phyloP scores from a whole-genome alignment of 495 filamentous ascomycete species.

The Platismatia glauca region DNA sequence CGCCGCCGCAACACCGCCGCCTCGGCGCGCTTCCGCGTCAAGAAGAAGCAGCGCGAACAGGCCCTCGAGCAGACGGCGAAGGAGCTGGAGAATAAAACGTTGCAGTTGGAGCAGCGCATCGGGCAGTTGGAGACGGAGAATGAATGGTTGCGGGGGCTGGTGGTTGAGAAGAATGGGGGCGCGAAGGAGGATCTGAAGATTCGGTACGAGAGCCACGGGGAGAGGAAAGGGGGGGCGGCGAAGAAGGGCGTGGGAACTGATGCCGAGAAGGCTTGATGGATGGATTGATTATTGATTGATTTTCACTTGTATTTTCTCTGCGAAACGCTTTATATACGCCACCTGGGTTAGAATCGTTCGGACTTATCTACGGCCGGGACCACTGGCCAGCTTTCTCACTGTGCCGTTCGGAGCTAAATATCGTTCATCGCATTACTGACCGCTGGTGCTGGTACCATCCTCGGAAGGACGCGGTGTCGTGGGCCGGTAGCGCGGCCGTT shows the following conservation, averaged over 20 bases:
- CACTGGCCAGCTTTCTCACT: too few relatives aligned
- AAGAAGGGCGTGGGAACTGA: conserved; percentile 18
- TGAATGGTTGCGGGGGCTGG: conserved; percentile 87
- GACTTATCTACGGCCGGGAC: too few relatives aligned
- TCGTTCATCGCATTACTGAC: too few relatives aligned
- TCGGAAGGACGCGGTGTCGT: too few relatives aligned
- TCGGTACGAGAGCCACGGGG: conserved; percentile 20
- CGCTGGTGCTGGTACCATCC: too few relatives aligned
- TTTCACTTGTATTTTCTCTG: neutral
- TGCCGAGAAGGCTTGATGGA: neutral
- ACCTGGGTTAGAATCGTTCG: too few relatives aligned
- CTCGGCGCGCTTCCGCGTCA: conserved; percentile 87
- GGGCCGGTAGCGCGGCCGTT: too few relatives aligned
- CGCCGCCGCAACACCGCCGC: conserved; percentile 93
- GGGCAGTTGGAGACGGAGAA: conserved; percentile 90
- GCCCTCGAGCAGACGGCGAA: conserved; percentile 83
- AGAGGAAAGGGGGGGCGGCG: conserved; percentile 1
- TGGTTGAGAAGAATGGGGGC: conserved; percentile 78
- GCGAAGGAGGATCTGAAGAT: conserved; percentile 33
- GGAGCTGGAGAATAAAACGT: conserved; percentile 81
- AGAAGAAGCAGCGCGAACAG: conserved; percentile 99
- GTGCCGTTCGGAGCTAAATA: too few relatives aligned
- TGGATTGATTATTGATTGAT: too few relatives aligned
- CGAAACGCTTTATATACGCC: neutral
- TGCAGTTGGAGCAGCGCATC: conserved; percentile 68